phyloP scores from a whole-genome alignment of 2,329 filamentous ascomycete genomes.

The Neospermospora avenae region DNA sequence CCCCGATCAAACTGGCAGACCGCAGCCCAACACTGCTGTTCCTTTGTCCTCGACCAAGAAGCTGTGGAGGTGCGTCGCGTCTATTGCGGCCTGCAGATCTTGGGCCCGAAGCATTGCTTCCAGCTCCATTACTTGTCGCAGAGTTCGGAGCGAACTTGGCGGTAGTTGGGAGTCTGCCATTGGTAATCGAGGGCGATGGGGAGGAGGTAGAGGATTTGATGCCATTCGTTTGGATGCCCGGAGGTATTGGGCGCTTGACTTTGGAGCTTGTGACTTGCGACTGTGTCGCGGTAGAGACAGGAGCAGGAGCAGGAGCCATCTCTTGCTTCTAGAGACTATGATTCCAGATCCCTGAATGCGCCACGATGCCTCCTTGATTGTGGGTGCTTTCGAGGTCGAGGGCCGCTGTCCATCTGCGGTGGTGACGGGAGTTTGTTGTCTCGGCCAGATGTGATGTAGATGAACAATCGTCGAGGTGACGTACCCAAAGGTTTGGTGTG shows the following conservation, averaged over 20 bases:
- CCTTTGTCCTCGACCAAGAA: conserved; percentile 46
- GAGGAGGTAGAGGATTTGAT: conserved; percentile 48
- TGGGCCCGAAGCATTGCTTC: conserved; percentile 36
- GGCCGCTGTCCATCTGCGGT: conserved; percentile 21
- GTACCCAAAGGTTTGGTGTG: background rate
- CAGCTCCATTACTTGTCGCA: conserved; percentile 44
- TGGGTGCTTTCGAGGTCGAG: conserved; percentile 16
- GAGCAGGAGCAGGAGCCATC: conserved; percentile 35
- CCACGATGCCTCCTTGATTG: conserved; percentile 22
- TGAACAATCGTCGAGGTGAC: too few relatives aligned
- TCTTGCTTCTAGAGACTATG: background rate
- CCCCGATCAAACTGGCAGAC: conserved; percentile 47
- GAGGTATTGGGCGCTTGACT: conserved; percentile 64
- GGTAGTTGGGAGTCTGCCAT: conserved; percentile 50
- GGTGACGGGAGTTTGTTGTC: background rate
- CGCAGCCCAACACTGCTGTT: conserved; percentile 47
- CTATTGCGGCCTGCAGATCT: conserved; percentile 56
- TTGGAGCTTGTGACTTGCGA: conserved; percentile 41
- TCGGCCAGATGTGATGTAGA: background rate
- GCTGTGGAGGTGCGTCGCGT: conserved; percentile 50
- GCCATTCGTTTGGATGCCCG: conserved; percentile 48
- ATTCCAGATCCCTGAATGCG: background rate
- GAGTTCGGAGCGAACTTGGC: conserved; percentile 50
- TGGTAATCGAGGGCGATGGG: conserved; percentile 49
- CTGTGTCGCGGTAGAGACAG: conserved; percentile 29